Percentiles rank a stretch among this genome's conserved stretches.
Evolutionary conservation across 2,329 filamentous ascomycete species (phyloP).

Genomic region (Pyricularia grisea): DNA sequence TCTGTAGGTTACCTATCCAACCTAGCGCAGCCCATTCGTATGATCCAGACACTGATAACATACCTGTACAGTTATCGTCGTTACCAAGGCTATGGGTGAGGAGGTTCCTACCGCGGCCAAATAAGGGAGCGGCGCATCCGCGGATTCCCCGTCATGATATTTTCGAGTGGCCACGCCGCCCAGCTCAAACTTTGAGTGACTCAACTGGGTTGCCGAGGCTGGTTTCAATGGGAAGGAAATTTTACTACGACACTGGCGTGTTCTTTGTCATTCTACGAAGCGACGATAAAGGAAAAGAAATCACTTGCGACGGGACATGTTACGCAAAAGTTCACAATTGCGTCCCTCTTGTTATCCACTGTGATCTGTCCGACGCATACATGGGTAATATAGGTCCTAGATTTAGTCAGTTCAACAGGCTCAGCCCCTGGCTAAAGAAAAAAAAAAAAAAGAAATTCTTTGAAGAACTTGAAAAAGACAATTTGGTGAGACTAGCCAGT

Average conservation of each 20-base stretch:
- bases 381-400: background rate
- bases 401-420: background rate
- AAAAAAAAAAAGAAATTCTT: background rate
- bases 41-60: slow-evolving; percentile 12
- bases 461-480: background rate
- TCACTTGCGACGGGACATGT: background rate
- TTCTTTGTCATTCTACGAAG: slow-evolving; percentile 2
- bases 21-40: background rate
- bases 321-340: background rate
- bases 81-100: slow-evolving; percentile 95
- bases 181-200: background rate
- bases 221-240: background rate
- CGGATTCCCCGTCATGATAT: slow-evolving; percentile 1
- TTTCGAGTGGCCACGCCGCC: background rate
- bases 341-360: background rate
- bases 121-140: background rate
- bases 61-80: slow-evolving; percentile 61
- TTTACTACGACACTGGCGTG: background rate
- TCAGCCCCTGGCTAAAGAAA: background rate
- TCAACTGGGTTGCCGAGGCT: background rate
- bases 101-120: slow-evolving; percentile 48
- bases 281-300: slow-evolving; percentile 2
- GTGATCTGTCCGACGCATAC: background rate
- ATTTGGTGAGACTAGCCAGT: background rate
- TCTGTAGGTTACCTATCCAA: slow-evolving; percentile 56